A percentile compares a stretch with the other conserved stretches of the same genome.
Conservation (phyloP, 768 basidiomycete genomes). For the Calocera cornea region DNA sequence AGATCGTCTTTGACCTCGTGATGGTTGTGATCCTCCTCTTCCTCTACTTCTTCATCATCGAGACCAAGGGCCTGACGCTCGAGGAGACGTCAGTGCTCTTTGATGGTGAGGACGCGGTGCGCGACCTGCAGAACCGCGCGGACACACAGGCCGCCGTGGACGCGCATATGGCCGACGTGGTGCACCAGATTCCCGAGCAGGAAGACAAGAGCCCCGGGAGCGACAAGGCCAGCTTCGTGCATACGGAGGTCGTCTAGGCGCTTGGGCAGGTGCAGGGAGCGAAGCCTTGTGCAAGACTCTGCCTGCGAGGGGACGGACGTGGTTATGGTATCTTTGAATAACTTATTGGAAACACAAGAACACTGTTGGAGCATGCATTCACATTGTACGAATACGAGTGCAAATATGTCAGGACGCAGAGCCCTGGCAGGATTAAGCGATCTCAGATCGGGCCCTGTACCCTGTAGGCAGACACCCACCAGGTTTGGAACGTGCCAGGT, state of each 20-base stretch:
- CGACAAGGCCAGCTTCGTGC: slow-evolving; percentile 1
- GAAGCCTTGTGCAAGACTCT: not conserved
- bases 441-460: no score
- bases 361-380: no score
- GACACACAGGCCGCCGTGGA: slow-evolving; percentile 9
- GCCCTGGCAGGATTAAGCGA: no score
- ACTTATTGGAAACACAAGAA: no score
- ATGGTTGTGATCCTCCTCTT: slow-evolving; percentile 51
- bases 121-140: slow-evolving; percentile 10
- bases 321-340: no score
- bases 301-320: no score
- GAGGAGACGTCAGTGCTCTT: slow-evolving; percentile 17
- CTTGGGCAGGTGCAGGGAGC: not conserved
- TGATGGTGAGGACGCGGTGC: slow-evolving; percentile 15
- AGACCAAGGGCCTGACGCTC: slow-evolving; percentile 17
- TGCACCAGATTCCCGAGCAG: not conserved
- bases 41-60: slow-evolving; percentile 23
- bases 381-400: no score
- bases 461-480: no score
- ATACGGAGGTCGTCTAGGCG: not conserved
- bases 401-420: no score
- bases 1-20: slow-evolving; percentile 62
- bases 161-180: not conserved
- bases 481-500: no score
- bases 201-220: slow-evolving; percentile 1